These are phyloP conservation scores for Gossypium australe DNA, from an alignment of 345 rosid species.

Conservation along the genomic window DNA sequence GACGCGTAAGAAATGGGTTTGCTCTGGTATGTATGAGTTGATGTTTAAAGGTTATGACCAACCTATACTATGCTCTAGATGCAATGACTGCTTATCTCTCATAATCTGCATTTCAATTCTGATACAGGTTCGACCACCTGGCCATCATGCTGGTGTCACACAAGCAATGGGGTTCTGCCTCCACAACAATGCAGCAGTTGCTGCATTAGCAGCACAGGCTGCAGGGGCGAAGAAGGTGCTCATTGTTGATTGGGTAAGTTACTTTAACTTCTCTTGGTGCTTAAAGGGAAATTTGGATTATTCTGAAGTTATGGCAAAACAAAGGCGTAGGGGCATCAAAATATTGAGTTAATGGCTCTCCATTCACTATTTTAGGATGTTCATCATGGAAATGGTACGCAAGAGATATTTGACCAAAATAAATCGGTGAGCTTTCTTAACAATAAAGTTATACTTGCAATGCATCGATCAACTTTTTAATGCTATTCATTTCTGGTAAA, in stretches of 20 bases:
- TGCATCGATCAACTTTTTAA: background rate
- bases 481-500: background rate
- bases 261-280: constrained; percentile 17
- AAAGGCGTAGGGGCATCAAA: background rate
- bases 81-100: background rate
- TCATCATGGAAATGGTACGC: constrained; percentile 98
- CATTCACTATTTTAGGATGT: constrained; percentile 68
- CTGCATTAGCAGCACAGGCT: constrained; percentile 85
- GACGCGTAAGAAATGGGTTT: constrained; percentile 80
- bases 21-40: constrained; percentile 69
- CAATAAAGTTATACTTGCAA: background rate
- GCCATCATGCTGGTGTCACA: constrained; percentile 94
- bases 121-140: constrained; percentile 91
- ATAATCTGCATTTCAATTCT: background rate
- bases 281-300: background rate
- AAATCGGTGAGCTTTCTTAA: constrained; percentile 62
- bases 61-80: background rate
- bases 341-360: background rate
- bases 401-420: constrained; percentile 82
- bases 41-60: background rate
- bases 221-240: constrained; percentile 93
- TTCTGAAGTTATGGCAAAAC: background rate
- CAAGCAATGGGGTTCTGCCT: constrained; percentile 99
- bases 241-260: constrained; percentile 89
- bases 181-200: constrained; percentile 97